Base-by-base conservation (phyloP, 1,284 basidiomycete species). In the Rhodotorula sp. region DNA sequence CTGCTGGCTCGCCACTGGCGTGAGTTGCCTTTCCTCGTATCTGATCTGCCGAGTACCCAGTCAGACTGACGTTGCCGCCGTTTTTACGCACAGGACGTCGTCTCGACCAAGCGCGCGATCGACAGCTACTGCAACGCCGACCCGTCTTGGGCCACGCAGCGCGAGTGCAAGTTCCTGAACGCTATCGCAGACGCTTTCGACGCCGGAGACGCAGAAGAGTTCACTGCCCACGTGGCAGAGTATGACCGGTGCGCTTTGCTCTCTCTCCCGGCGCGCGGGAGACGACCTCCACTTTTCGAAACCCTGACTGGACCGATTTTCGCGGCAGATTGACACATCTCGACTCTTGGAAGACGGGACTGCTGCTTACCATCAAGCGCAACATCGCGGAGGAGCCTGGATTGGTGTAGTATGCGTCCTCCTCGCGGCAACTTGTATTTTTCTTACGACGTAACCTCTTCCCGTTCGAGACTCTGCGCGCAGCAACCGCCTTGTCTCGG, bases 1-100 rank as follows among this genome's bases (percentile, higher is more conserved):
- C 37, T 99, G 95, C 80, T 91, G 91, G 53, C 84, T 98, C 66
- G 95, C 94, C 26, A 90, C 91, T 85, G 86, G 86, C 71, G 94
- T 95, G 81, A 77, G 87, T 55, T 24, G 7, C 22, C n/a, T n/a
- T 12, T 42, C 46, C 2, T 3, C 4, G 26, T 5, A 8, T 17
- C 42, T 7, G 17, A 18, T 37, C 26, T 44, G n/a, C n/a, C 3
- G 24, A n/a, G 24, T 14, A 53, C 29, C 20, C 56, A 22, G 56
- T 22, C 24, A 42, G 24, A 5, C 37, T 56, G 17, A 12, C n/a
- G 42, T 44, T 22, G 37, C 53, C 37, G 37, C 10, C 14, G 17
- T 12, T 24, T 15, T 18, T 17, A 42, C 14, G n/a, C 24, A 22
- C 66, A 96, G 93, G 95, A 97, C 78, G 83, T 88, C 62, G 87